These are phyloP conservation scores for Macrolepiota fuliginosa DNA, from an alignment of 768 basidiomycete genomes.

Conservation along the genomic window DNA sequence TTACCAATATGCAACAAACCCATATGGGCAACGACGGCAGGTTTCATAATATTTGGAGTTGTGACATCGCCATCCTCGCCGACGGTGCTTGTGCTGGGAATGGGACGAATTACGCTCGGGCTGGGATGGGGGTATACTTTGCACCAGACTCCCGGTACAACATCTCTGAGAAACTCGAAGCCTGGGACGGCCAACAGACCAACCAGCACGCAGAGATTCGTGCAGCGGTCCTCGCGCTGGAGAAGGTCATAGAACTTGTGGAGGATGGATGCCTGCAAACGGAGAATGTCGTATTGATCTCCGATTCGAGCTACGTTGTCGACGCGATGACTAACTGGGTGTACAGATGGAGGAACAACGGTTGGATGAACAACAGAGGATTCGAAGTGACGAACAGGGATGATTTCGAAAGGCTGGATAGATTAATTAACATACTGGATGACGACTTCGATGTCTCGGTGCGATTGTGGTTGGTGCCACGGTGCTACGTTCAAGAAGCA, in stretches of 20 bases:
- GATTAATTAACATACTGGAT: not conserved
- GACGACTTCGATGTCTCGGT: not conserved
- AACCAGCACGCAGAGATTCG: conserved; percentile 12
- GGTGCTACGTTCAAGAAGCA: not conserved
- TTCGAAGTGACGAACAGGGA: conserved; percentile 1
- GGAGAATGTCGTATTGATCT: conserved; percentile 7
- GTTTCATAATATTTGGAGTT: not conserved
- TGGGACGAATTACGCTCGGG: conserved; percentile 4
- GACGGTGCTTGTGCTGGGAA: conserved; percentile 10
- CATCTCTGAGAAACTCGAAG: not conserved
- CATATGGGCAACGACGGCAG: not conserved
- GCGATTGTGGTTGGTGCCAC: not conserved
- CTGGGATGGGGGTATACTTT: conserved; percentile 9
- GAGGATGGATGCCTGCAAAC: not conserved
- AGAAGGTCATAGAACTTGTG: not conserved
- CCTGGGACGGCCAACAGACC: conserved; percentile 1
- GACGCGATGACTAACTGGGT: conserved; percentile 8
- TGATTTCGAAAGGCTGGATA: not conserved
- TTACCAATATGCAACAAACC: not conserved
- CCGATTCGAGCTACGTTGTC: conserved; percentile 11
- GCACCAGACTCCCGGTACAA: conserved; percentile 3
- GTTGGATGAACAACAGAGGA: conserved; percentile 8
- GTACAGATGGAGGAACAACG: conserved; percentile 9
- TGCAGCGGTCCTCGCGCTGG: conserved; percentile 7
- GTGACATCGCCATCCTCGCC: conserved; percentile 7